Base-by-base conservation (phyloP, 495 filamentous ascomycete species). In the Neohortaea acidophila region DNA sequence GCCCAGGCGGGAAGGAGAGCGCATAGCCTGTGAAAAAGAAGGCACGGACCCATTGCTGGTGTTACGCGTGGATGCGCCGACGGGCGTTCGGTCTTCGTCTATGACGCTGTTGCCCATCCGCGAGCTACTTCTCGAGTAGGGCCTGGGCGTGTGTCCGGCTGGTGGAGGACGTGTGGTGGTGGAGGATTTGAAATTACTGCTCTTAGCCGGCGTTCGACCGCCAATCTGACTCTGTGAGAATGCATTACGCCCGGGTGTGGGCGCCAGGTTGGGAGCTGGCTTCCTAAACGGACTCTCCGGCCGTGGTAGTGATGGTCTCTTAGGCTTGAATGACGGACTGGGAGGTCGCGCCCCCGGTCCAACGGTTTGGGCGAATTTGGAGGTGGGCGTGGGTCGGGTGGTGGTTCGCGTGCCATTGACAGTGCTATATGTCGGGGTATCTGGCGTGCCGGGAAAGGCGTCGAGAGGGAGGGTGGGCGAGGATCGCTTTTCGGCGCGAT, bases 281-380 rank as follows among this genome's bases (percentile, higher is more conserved):
- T 64, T 73, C 37, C 80, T 66, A 18, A 80, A 60, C 6, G 86
- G 86, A 0, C 84, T 91, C 39, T 91, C 86, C 2, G 86, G 81
- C 15, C 84, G 77, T 41, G 82, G 79, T 27, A 94, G 64, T 22
- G 89, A 94, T 4, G 79, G 75, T 30, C 79, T 72, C 50, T 73
- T 75, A n/a, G 67, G 59, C 54, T 79, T 82, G 38, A 81, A 71
- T 15, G 69, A 56, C 2, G 80, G 77, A 51, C 79, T 83, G 17
- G 70, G 55, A 17, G 77, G 75, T 52, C 78, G 69, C 9, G 51
- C 57, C n/a, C 72, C 69, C 7, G 82, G 80, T 0, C 87, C 89
- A 22, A 91, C 68, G 3, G 85, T 84, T 58, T 91, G 80, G 59
- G 81, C 82, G 59, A 89, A 85, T 44, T 53, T 52, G 12, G 69